Percentiles rank a stretch among this genome's conserved stretches.
Conservation (phyloP, 1,139 yeast species). For the Saccharomyces hybrid region DNA sequence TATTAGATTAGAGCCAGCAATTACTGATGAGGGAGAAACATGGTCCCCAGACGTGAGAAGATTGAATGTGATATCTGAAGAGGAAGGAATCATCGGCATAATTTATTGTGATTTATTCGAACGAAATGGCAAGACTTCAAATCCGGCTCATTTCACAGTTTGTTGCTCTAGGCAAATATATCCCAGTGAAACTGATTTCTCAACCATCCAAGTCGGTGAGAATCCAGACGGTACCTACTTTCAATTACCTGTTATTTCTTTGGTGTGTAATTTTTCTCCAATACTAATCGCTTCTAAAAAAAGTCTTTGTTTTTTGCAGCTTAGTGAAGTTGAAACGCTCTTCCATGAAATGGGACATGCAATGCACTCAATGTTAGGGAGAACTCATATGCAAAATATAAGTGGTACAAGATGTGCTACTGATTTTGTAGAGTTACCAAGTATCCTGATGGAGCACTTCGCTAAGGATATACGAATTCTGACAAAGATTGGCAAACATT, state of each 20-base stretch:
- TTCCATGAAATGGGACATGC: constrained; percentile 99
- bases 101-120: constrained; percentile 64
- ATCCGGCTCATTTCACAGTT: constrained; percentile 96
- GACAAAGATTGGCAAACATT: constrained; percentile 65
- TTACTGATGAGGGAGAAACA: constrained; percentile 65
- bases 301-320: constrained; percentile 45
- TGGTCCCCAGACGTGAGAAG: constrained; percentile 90
- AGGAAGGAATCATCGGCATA: constrained; percentile 52
- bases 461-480: constrained; percentile 77
- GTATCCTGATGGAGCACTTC: constrained; percentile 90
- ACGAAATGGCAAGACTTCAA: constrained; percentile 53
- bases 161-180: constrained; percentile 79
- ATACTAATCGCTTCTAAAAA: constrained; percentile 24
- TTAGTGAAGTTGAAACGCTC: constrained; percentile 82
- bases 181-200: constrained; percentile 39
- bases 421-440: constrained; percentile 93
- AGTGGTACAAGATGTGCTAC: constrained; percentile 95
- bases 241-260: constrained; percentile 84
- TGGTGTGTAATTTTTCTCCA: constrained; percentile 75
- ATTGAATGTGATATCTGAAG: constrained; percentile 58
- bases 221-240: constrained; percentile 39
- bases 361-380: constrained; percentile 93
- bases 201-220: constrained; percentile 37
- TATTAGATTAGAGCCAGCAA: constrained; percentile 61
- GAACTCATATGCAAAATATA: constrained; percentile 81